Evolutionary conservation across 129 eudicot genomes (phyloP), one percentile per base, ranked within the genome.

Genomic region (Dittrichia graveolens): DNA sequence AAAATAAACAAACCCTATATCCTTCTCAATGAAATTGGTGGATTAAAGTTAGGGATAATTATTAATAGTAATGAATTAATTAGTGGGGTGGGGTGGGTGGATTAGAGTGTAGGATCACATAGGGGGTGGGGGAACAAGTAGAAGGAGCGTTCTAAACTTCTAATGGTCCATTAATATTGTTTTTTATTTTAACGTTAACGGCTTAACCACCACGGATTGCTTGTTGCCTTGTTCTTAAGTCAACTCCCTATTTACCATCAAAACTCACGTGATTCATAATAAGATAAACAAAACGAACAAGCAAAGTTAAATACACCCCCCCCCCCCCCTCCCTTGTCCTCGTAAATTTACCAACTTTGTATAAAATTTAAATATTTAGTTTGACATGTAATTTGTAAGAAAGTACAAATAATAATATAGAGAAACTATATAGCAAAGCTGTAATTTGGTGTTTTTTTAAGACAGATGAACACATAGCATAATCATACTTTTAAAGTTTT

Each of bases 101-200:
- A 66, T 75, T 56, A 75, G 74, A 75, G 82, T 78, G 77, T 59
- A 62, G 66, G 82, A 52, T 71, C 82, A 78, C 82, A 78, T 78
- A 77, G 82, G 76, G 47, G 18, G 70, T 64, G 66, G 79, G 79
- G 67, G n/a, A n/a, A n/a, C n/a, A n/a, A n/a, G n/a, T n/a, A n/a
- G 46, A 62, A 54, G 55, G 71, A 61, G 76, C 65, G n/a, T n/a
- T n/a, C n/a, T n/a, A n/a, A n/a, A n/a, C 59, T 43, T 50, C 65
- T 70, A 71, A 78, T 78, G 47, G 13, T 71, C 42, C 60, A 70
- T 50, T 64, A 76, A 61, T 70, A 31, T 52, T 71, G 53, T n/a
- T 62, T 71, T 67, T 68, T 8, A 67, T 43, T 62, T 71, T 41
- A 69, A 69, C 38, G 49, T 52, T 61, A 78, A 78, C 65, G 37